phyloP scores from a whole-genome alignment of 768 basidiomycete species.

The Rhodosporidiobolus sp. region DNA sequence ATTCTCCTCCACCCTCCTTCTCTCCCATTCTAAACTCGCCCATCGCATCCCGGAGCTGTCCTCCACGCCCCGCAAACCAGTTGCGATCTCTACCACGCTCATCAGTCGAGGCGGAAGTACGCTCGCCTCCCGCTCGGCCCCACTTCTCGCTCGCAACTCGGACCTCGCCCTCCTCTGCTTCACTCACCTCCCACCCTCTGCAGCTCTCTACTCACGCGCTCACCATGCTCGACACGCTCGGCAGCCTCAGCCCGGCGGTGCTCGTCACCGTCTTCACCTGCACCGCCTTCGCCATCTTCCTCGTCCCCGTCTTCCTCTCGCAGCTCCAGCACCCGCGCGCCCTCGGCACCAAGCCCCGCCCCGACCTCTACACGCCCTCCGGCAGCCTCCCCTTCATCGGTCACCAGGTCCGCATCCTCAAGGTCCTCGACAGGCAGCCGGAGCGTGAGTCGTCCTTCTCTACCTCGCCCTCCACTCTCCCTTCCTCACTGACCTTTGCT shows the following conservation, averaged over 20 bases:
- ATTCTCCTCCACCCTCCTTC: no score
- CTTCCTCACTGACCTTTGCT: not conserved
- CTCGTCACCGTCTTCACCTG: not conserved
- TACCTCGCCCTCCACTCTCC: not conserved
- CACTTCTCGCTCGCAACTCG: no score
- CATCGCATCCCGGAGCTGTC: no score
- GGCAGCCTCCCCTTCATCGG: constrained; percentile 14
- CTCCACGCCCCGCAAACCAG: no score
- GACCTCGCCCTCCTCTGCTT: no score
- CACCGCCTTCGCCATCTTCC: not conserved
- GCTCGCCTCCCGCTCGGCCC: no score
- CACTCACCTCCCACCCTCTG: no score
- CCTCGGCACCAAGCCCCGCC: constrained; percentile 8
- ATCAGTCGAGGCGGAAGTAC: no score
- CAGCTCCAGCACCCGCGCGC: constrained; percentile 8
- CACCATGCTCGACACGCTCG: not conserved
- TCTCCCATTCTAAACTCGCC: no score
- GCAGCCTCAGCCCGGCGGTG: not conserved
- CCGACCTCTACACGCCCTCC: constrained; percentile 2
- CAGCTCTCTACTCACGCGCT: not conserved
- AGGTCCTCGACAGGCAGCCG: not conserved
- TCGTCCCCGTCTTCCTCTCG: not conserved
- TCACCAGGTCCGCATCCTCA: not conserved
- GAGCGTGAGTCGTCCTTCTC: constrained; percentile 15
- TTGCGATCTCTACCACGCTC: no score